These are phyloP conservation scores for Lachnellula suecica DNA, from an alignment of 2,329 filamentous ascomycete species.

Conservation along the genomic window DNA sequence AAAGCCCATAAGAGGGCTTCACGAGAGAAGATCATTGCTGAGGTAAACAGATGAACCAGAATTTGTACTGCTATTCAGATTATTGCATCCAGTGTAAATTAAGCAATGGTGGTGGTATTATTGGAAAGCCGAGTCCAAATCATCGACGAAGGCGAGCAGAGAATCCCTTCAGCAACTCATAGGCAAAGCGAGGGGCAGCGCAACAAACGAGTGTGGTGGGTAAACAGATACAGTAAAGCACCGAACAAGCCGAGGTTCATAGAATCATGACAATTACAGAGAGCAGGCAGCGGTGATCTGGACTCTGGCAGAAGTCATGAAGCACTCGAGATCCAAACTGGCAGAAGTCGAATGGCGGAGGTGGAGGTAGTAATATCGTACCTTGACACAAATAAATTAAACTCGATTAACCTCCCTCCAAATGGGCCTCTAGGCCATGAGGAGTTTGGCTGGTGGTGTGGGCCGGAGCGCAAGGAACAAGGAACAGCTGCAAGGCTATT, in stretches of 20 bases:
- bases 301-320: neutral
- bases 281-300: neutral
- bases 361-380: neutral
- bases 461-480: neutral
- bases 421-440: neutral
- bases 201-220: slow-evolving; percentile 17
- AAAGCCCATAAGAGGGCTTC: slow-evolving; percentile 12
- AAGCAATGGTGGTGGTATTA: slow-evolving; percentile 10
- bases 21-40: slow-evolving; percentile 17
- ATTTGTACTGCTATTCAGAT: neutral
- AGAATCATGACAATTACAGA: neutral
- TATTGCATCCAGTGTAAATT: slow-evolving; percentile 9
- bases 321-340: neutral
- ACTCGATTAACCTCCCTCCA: neutral
- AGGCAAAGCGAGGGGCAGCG: neutral
- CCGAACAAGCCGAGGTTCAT: neutral
- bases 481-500: neutral
- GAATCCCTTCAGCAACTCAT: slow-evolving; percentile 5
- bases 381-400: neutral
- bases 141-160: slow-evolving; percentile 4
- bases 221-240: slow-evolving; percentile 13
- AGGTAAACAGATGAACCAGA: neutral
- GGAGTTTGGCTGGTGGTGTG: too few species aligned
- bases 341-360: neutral
- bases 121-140: slow-evolving; percentile 4